A percentile compares a stretch with the other conserved stretches of the same genome.
Conservation (phyloP, 1,139 yeast species). For the Ashbya aceris region DNA sequence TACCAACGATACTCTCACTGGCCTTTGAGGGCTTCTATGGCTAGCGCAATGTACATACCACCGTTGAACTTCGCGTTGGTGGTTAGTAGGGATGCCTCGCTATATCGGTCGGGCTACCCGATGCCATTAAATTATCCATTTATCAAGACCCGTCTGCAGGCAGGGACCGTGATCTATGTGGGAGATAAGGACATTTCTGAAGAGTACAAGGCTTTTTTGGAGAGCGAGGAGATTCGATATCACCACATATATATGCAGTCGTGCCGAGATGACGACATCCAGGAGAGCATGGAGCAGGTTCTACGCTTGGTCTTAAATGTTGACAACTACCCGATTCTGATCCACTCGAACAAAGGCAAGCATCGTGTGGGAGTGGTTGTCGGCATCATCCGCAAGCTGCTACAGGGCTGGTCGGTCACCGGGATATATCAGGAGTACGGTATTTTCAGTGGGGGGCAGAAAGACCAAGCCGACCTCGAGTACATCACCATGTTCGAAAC, state of each 20-base stretch:
- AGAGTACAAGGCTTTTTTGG: constrained; percentile 57
- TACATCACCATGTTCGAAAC: constrained; percentile 32
- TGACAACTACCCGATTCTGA: constrained; percentile 73
- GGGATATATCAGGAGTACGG: constrained; percentile 92
- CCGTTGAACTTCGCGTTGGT: constrained; percentile 87
- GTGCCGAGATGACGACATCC: constrained; percentile 66
- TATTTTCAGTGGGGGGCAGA: constrained; percentile 77
- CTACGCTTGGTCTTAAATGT: constrained; percentile 55
- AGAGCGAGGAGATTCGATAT: constrained; percentile 45
- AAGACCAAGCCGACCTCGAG: constrained; percentile 85
- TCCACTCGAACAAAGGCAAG: constrained; percentile 92
- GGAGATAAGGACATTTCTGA: constrained; percentile 61
- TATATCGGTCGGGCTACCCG: constrained; percentile 91
- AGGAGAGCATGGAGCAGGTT: constrained; percentile 50
- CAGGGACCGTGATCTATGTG: constrained; percentile 73
- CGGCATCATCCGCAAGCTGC: constrained; percentile 72
- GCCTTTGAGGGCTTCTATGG: no score
- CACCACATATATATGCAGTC: constrained; percentile 57
- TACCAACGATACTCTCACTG: no score
- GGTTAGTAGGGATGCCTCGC: constrained; percentile 51
- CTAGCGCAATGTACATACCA: constrained; percentile 46
- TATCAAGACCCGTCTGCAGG: constrained; percentile 49
- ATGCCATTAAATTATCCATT: constrained; percentile 77
- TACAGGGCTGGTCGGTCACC: constrained; percentile 90
- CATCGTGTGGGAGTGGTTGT: constrained; percentile 89